phyloP scores from a whole-genome alignment of 164 flowering plant species.

The Magnolia sinica region DNA sequence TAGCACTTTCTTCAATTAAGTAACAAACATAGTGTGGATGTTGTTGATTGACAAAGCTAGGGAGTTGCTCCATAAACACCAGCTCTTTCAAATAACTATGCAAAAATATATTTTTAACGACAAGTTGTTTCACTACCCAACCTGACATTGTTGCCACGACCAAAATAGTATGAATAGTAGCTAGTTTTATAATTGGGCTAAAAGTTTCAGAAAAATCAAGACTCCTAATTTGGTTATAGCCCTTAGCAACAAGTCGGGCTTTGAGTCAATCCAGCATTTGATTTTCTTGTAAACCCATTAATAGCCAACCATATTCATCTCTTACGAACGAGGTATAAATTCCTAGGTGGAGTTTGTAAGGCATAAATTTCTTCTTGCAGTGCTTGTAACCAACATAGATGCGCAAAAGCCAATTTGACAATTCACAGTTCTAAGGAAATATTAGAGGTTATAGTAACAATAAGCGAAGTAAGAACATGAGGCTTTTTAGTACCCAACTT shows the following conservation, averaged over 20 bases:
- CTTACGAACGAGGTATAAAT: neutral
- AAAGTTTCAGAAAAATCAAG: neutral
- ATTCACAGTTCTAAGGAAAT: neutral
- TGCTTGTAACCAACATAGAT: neutral
- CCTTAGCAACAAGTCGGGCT: neutral
- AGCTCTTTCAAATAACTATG: neutral
- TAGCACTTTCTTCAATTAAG: neutral
- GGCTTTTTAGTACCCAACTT: no score
- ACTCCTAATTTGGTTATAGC: neutral
- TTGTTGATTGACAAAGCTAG: neutral
- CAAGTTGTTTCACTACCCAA: neutral
- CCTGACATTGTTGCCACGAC: neutral
- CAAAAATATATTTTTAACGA: neutral
- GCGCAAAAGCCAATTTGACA: neutral
- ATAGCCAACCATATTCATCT: neutral
- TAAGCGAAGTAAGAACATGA: no score
- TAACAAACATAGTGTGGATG: neutral
- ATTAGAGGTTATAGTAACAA: no score
- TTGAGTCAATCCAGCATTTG: neutral
- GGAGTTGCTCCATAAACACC: neutral
- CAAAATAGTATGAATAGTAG: neutral
- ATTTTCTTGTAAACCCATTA: neutral
- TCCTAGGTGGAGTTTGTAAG: neutral
- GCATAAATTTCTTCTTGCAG: neutral
- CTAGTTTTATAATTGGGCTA: neutral